Evolutionary conservation across 2,329 filamentous ascomycete species (phyloP).

Genomic region (Colletotrichum acutatum): DNA sequence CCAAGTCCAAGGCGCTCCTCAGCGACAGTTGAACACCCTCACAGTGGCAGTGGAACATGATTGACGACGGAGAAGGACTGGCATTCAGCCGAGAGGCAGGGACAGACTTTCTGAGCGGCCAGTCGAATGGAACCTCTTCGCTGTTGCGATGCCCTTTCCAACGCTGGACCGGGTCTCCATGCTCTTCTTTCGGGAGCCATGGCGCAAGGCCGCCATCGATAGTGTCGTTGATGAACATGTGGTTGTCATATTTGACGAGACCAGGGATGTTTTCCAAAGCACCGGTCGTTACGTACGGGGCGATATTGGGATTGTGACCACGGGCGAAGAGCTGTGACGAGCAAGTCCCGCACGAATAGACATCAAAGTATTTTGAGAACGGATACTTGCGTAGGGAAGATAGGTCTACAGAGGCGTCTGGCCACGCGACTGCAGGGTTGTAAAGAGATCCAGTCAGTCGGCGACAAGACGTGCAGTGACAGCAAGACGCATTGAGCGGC

Average conservation of each 20-base stretch:
- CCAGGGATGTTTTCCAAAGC: conserved; percentile 45
- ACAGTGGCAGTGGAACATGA: conserved; percentile 58
- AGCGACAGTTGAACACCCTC: conserved; percentile 56
- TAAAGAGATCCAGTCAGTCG: conserved; percentile 56
- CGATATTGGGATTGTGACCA: conserved; percentile 13
- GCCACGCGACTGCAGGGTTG: conserved; percentile 50
- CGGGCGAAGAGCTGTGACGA: conserved; percentile 56
- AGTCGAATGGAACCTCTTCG: conserved; percentile 44
- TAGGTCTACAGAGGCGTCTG: conserved; percentile 40
- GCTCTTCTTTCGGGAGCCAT: conserved; percentile 52
- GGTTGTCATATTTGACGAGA: conserved; percentile 47
- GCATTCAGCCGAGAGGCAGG: conserved; percentile 22
- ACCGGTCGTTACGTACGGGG: conserved; percentile 51
- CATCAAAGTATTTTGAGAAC: conserved; percentile 45
- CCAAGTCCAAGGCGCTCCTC: conserved; percentile 42
- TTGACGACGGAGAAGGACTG: conserved; percentile 29
- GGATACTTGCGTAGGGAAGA: conserved; percentile 49
- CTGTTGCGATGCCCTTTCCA: conserved; percentile 41
- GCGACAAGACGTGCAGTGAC: conserved; percentile 63
- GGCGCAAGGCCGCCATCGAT: conserved; percentile 61
- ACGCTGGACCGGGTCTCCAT: conserved; percentile 39
- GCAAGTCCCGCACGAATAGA: conserved; percentile 57
- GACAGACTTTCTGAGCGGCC: conserved; percentile 39
- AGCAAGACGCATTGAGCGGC: conserved; percentile 53
- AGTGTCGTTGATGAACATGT: conserved; percentile 62